These are phyloP conservation scores for Penicillium antarcticum DNA, from an alignment of 495 filamentous ascomycete species.

Conservation along the genomic window DNA sequence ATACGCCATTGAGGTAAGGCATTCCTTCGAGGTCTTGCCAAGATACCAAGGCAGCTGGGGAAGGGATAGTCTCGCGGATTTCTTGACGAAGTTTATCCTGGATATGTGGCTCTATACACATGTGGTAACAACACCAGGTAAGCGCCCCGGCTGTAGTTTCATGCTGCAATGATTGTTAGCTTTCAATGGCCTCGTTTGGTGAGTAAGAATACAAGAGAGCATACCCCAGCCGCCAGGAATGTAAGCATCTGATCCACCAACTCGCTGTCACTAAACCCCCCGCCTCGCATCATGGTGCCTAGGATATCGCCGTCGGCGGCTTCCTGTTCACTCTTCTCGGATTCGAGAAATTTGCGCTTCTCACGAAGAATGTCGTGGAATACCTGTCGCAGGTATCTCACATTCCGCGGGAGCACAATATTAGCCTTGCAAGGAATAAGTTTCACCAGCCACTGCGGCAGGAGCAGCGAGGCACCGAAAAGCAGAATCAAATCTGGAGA, in stretches of 20 bases:
- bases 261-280: conserved; percentile 51
- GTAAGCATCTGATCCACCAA: conserved; percentile 50
- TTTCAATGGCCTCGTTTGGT: neutral
- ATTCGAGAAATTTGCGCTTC: conserved; percentile 49
- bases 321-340: conserved; percentile 52
- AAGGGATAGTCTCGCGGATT: conserved; percentile 34
- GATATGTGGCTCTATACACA: conserved; percentile 37
- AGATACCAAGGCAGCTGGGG: conserved; percentile 15
- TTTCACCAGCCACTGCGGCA: conserved; percentile 40
- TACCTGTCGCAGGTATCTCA: conserved; percentile 52
- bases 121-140: conserved; percentile 45
- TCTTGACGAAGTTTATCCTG: conserved; percentile 42
- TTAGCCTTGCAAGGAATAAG: conserved; percentile 64
- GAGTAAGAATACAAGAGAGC: neutral
- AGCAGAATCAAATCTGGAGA: conserved; percentile 37
- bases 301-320: conserved; percentile 68
- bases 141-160: conserved; percentile 50
- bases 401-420: conserved; percentile 50
- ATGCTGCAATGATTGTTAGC: conserved; percentile 27
- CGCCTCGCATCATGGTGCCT: conserved; percentile 35
- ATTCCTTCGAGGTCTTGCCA: conserved; percentile 38
- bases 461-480: conserved; percentile 35
- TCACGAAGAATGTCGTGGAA: conserved; percentile 61
- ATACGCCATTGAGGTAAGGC: conserved; percentile 46
- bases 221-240: conserved; percentile 44